phyloP scores from a whole-genome alignment of 1,284 basidiomycete species.

The Rhodotorula mucilaginosa region DNA sequence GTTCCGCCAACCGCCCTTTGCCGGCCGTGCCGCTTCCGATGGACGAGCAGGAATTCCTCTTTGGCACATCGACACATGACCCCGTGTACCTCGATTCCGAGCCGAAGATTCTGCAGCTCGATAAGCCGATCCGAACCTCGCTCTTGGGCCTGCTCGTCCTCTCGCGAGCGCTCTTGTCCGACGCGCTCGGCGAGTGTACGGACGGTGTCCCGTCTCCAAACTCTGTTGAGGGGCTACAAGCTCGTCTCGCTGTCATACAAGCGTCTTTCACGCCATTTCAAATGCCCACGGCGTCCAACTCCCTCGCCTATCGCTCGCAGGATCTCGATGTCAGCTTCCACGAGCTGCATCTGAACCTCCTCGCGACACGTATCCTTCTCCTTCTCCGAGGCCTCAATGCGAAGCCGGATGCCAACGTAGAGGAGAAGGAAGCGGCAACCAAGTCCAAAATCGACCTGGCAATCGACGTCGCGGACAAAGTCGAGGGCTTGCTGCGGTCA shows the following conservation, averaged over 20 bases:
- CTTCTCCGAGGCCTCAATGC: no score
- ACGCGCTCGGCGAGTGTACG: background rate
- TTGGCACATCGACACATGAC: constrained; percentile 1
- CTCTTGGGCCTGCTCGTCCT: constrained; percentile 2
- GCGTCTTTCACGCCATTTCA: constrained; percentile 1
- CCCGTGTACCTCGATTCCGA: background rate
- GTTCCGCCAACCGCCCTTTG: background rate
- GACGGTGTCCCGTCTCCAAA: no score
- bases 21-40: background rate
- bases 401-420: background rate
- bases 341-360: background rate
- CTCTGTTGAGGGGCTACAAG: background rate
- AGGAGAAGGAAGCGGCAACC: background rate
- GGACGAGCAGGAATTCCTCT: constrained; percentile 16
- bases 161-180: background rate
- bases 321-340: constrained; percentile 10
- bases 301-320: constrained; percentile 15
- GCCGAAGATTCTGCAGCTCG: background rate
- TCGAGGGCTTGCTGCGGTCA: no score
- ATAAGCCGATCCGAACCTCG: background rate
- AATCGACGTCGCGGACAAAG: no score
- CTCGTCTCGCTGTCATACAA: background rate
- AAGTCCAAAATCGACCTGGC: no score
- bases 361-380: background rate
- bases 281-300: background rate